Base-by-base conservation (phyloP, 306 rosid genomes). In the Castanea sativa region DNA sequence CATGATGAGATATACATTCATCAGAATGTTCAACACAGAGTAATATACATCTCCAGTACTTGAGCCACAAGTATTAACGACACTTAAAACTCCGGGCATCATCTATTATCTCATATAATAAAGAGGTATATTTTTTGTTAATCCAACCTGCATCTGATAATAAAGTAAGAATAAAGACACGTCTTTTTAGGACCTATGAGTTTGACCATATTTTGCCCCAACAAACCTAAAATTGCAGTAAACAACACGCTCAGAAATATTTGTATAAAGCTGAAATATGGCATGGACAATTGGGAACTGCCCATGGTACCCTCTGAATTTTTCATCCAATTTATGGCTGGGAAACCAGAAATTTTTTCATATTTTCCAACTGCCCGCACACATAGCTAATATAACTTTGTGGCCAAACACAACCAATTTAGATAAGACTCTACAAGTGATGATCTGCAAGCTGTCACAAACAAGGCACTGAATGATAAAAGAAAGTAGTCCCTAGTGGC, bases 1-100 rank as follows among this genome's bases (percentile, higher is more conserved):
- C 16, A 57, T 49, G 38, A 61, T 55, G 16, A 49, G 16, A 49
- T 49, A 1, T 49, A 49, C 53, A 11, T 49, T 49, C 53, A 49
- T 49, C 53, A 74, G 55, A 79, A 83, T 70, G 12, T 58, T 45
- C 53, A 77, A 49, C 75, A 32, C 43, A 60, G n/a, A 75, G 45
- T 21, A 77, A 60, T 67, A 80, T 33, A 38, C 29, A 35, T 41
- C 6, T 16, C 77, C 55, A 73, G 57, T 23, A 76, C 55, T 20
- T 52, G 60, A 79, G 52, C 75, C 15, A 35, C 56, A 32, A 69
- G 43, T 81, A 4, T 69, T 41, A 72, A 69, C 32, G 20, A 70
- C 70, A 57, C n/a, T 74, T n/a, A 74, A 38, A 55, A 70, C 30
- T 18, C 27, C 25, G 78, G 71, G 77, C 58, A 73, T 11, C 14